Evolutionary conservation across 805 yeast species (phyloP).

Genomic region (Tetrapisispora pingtungensis): DNA sequence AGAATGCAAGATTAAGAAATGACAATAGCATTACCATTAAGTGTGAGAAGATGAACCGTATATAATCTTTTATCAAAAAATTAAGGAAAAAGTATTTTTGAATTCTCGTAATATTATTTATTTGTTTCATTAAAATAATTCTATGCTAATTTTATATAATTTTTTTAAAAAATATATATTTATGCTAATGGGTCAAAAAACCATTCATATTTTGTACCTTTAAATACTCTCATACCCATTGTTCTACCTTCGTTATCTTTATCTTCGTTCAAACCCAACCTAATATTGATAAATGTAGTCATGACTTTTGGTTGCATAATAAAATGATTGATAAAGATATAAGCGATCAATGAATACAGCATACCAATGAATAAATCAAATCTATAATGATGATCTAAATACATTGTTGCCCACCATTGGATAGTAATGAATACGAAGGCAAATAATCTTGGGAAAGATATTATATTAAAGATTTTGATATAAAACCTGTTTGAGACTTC

Average conservation of each 20-base stretch:
- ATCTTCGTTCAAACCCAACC: conserved; percentile 31
- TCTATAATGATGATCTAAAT: conserved; percentile 64
- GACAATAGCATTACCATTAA: too few relatives aligned
- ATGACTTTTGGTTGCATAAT: conserved; percentile 30
- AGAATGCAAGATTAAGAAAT: too few relatives aligned
- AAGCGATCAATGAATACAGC: conserved; percentile 39
- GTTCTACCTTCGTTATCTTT: conserved; percentile 37
- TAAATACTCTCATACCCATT: conserved; percentile 58
- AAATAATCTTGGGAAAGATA: conserved; percentile 24
- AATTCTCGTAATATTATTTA: too few relatives aligned
- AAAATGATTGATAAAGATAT: conserved; percentile 32
- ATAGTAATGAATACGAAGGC: conserved; percentile 38
- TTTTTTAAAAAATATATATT: conserved; percentile 1
- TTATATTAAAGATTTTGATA: conserved; percentile 17
- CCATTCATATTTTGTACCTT: conserved; percentile 37
- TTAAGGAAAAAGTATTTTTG: too few relatives aligned
- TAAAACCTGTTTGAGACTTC: conserved; percentile 13
- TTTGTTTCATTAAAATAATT: neutral
- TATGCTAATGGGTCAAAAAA: conserved; percentile 46
- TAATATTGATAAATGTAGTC: conserved; percentile 22
- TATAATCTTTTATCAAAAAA: too few relatives aligned
- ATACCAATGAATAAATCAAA: conserved; percentile 50
- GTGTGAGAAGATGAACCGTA: too few relatives aligned
- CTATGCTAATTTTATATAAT: neutral
- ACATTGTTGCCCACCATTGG: conserved; percentile 72